Conservation (phyloP, 2,329 filamentous ascomycete genomes). For the Capronia americana region DNA sequence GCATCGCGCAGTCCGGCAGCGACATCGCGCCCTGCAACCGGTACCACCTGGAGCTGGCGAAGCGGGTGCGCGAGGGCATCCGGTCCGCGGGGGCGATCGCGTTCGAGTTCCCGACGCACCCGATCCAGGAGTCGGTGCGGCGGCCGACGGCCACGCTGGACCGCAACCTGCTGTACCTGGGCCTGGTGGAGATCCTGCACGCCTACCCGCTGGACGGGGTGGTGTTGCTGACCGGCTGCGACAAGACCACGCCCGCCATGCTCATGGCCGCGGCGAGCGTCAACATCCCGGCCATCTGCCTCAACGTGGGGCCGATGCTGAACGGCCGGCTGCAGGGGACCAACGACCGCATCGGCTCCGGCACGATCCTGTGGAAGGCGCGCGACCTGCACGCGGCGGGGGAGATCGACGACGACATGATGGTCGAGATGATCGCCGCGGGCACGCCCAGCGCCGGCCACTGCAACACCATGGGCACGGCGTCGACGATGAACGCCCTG, state of each 20-base stretch:
- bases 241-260: constrained; percentile 60
- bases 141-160: constrained; percentile 59
- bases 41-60: constrained; percentile 57
- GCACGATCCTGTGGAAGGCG: constrained; percentile 57
- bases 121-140: constrained; percentile 58
- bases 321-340: constrained; percentile 53
- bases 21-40: constrained; percentile 60
- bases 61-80: constrained; percentile 59
- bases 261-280: constrained; percentile 61
- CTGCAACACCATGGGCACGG: constrained; percentile 63
- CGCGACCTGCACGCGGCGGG: constrained; percentile 57
- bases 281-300: constrained; percentile 59
- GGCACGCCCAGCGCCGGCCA: constrained; percentile 57
- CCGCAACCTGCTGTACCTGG: constrained; percentile 57
- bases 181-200: constrained; percentile 56
- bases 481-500: constrained; percentile 60
- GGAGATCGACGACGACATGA: constrained; percentile 53
- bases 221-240: constrained; percentile 59
- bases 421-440: constrained; percentile 55
- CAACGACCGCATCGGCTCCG: constrained; percentile 52
- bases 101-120: constrained; percentile 60
- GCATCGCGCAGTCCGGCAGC: constrained; percentile 60
- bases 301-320: constrained; percentile 62
- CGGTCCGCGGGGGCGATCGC: constrained; percentile 57
- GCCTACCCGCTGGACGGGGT: constrained; percentile 60